phyloP scores from a whole-genome alignment of 169 alveolate species.

The Besnoitia besnoiti region DNA sequence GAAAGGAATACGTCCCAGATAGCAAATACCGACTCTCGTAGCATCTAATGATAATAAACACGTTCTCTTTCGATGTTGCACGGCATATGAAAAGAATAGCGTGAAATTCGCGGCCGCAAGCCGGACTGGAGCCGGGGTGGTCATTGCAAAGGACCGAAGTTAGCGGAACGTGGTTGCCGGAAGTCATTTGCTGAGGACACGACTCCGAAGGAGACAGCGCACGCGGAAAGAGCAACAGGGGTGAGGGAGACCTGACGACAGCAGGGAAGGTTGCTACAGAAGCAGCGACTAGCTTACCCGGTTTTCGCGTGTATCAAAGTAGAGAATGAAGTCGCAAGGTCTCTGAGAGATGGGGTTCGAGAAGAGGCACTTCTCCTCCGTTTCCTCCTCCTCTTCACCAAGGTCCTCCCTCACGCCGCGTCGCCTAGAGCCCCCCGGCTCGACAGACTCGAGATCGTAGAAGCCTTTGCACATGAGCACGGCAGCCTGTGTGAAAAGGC shows the following conservation, averaged over 20 bases:
- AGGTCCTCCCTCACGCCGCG: not conserved
- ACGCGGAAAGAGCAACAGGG: not conserved
- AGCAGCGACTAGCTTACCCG: not conserved
- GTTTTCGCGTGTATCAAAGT: slow-evolving; percentile 2
- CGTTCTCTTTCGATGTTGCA: not conserved
- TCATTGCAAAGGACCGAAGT: not conserved
- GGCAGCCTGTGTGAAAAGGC: not conserved
- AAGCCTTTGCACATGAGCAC: not conserved
- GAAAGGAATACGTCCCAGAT: not conserved
- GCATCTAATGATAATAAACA: too few relatives aligned
- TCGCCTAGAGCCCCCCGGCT: not conserved
- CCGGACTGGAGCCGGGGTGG: not conserved
- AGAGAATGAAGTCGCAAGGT: slow-evolving; percentile 17
- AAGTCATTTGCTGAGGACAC: not conserved
- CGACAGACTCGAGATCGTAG: slow-evolving; percentile 9
- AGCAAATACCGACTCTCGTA: too few relatives aligned
- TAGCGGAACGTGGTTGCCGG: too few relatives aligned
- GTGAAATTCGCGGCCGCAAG: not conserved
- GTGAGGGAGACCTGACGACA: not conserved
- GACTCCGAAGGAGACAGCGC: not conserved
- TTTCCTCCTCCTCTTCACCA: not conserved
- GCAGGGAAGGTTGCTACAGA: not conserved
- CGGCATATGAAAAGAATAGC: not conserved
- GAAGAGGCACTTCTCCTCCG: not conserved
- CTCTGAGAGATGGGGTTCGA: not conserved